A percentile compares a stretch with the other conserved stretches of the same genome.
Conservation (phyloP, 176 grass and related monocot genomes). For the Cocos nucifera region DNA sequence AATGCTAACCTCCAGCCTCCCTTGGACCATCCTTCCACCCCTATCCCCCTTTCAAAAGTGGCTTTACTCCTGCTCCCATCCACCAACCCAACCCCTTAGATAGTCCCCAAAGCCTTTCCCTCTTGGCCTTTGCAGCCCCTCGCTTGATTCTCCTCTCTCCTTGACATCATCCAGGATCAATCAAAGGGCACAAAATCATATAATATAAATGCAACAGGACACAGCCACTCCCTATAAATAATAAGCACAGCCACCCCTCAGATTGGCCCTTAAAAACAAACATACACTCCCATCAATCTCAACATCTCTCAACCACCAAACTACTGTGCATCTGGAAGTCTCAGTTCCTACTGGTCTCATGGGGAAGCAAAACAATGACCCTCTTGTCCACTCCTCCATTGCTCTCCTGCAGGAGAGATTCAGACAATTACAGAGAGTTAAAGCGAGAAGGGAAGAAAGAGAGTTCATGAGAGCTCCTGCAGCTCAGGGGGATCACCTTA, state of each 20-base stretch:
- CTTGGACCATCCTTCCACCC: constrained; percentile 65
- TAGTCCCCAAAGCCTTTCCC: constrained; percentile 29
- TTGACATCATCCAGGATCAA: constrained; percentile 32
- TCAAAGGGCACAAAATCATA: constrained; percentile 73
- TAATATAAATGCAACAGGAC: constrained; percentile 64
- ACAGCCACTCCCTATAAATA: constrained; percentile 43
- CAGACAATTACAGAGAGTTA: constrained; percentile 80
- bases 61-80: constrained; percentile 31
- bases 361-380: constrained; percentile 53
- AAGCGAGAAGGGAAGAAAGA: constrained; percentile 77
- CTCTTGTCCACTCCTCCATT: constrained; percentile 65
- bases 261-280: constrained; percentile 5
- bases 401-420: constrained; percentile 95
- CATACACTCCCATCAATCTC: constrained; percentile 20
- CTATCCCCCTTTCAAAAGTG: constrained; percentile 62
- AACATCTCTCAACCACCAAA: constrained; percentile 23
- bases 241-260: constrained; percentile 18
- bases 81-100: constrained; percentile 29
- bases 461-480: constrained; percentile 43
- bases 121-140: constrained; percentile 58
- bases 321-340: background rate
- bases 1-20: constrained; percentile 42
- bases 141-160: constrained; percentile 55
- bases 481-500: background rate
- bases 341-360: constrained; percentile 14